Base-by-base conservation (phyloP, 495 filamentous ascomycete species). In the Pyrenopolyporus hunteri region DNA sequence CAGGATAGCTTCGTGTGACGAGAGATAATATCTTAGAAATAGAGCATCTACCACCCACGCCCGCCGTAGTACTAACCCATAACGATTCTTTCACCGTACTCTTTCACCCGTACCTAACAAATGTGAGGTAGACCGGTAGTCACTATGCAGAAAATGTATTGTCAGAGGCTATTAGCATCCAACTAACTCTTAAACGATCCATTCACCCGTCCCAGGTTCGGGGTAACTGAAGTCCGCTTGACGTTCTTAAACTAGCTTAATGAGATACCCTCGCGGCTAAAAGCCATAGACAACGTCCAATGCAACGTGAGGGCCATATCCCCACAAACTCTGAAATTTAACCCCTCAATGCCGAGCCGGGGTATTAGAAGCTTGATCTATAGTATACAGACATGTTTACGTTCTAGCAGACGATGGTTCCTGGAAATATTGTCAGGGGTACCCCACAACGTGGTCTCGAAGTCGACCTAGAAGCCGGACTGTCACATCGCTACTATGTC, bases 311-410 rank as follows among this genome's bases (percentile, higher is more conserved):
- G 40, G 53, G n/a, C 23, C 35, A 33, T 46, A 35, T 52, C 57
- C 16, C 50, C 33, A 47, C 36, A 47, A 49, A 11, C 16, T 32
- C 23, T n/a, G n/a, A n/a, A 25, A 61, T 46, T 29, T 33, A 20
- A 57, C 63, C 63, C 51, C 57, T 66, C 63, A 53, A 42, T 47
- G 63, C 63, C 63, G 46, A 66, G 63, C 57, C 63, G 63, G 63
- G 57, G 63, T 32, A 60, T 57, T 52, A 35, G 57, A 48, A 48
- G 32, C 28, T 32, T 44, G 16, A 29, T n/a, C 31, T 46, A 48
- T 39, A 16, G 14, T 9, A 39, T 32, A 16, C 48, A 56, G 8
- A 28, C 9, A 51, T 26, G 0, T 16, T 11, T 49, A 64, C 22
- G 55, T 33, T 65, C 5, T 63, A 13, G 13, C 31, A 29, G 13